Conservation (phyloP, 2,329 filamentous ascomycete genomes). For the Coniella lustricola region DNA sequence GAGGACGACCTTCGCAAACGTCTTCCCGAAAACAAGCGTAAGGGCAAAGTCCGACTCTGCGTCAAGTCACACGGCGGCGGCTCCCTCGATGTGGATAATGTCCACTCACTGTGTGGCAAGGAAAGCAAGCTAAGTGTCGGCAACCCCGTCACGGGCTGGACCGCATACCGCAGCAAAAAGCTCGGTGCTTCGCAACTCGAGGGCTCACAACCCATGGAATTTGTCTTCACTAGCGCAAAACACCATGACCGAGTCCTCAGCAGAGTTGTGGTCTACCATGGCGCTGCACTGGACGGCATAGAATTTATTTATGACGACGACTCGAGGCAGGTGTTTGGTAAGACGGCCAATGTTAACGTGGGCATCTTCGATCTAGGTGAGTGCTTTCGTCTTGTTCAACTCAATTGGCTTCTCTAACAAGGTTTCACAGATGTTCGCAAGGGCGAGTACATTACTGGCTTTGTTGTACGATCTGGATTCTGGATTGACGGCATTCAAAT, state of each 20-base stretch:
- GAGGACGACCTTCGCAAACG: slow-evolving; percentile 67
- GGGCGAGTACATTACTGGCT: slow-evolving; percentile 83
- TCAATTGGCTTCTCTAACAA: no score
- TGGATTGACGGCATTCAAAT: slow-evolving; percentile 90
- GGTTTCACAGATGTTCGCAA: slow-evolving; percentile 63
- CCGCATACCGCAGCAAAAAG: slow-evolving; percentile 68
- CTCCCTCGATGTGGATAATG: slow-evolving; percentile 69
- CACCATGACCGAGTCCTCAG: slow-evolving; percentile 67
- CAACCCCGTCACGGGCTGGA: slow-evolving; percentile 51
- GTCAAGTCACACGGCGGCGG: slow-evolving; percentile 73
- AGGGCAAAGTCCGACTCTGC: slow-evolving; percentile 61
- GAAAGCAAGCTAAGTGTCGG: slow-evolving; percentile 67
- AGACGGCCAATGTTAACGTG: slow-evolving; percentile 60
- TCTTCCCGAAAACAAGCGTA: slow-evolving; percentile 66
- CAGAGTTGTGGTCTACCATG: slow-evolving; percentile 70
- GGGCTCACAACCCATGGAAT: slow-evolving; percentile 61
- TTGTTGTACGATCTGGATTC: slow-evolving; percentile 69
- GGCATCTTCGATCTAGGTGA: slow-evolving; percentile 72
- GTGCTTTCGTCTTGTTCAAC: no score
- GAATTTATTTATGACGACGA: slow-evolving; percentile 92
- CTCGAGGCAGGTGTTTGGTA: slow-evolving; percentile 80
- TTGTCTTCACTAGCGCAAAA: slow-evolving; percentile 65
- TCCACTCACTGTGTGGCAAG: slow-evolving; percentile 64
- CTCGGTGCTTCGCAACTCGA: slow-evolving; percentile 67
- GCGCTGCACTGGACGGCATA: slow-evolving; percentile 70